A percentile compares a stretch with the other conserved stretches of the same genome.
Evolutionary conservation across 2,329 filamentous ascomycete species (phyloP).

Genomic region (Aspergillus pseudonomiae): DNA sequence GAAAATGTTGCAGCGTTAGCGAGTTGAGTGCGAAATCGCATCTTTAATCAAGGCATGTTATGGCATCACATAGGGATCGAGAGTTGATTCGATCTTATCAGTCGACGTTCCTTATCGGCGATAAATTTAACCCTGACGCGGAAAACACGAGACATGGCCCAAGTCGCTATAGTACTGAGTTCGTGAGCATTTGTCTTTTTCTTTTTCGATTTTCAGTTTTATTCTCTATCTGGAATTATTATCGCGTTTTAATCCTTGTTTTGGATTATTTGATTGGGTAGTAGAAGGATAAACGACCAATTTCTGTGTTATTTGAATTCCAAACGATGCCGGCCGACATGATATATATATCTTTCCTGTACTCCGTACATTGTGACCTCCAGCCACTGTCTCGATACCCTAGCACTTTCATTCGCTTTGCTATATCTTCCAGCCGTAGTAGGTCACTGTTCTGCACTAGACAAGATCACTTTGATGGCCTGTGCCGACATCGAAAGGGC

Average conservation of each 20-base stretch:
- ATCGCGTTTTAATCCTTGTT: background rate
- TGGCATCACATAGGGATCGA: background rate
- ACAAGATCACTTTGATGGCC: background rate
- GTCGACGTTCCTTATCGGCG: background rate
- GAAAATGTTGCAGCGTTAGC: slow-evolving; percentile 49
- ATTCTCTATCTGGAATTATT: background rate
- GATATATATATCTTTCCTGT: background rate
- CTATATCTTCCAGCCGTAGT: background rate
- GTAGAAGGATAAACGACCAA: background rate
- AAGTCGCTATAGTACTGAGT: no score
- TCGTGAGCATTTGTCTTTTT: no score
- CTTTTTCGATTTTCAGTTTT: background rate
- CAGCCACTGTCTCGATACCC: no score
- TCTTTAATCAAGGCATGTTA: slow-evolving; percentile 19
- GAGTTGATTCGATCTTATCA: background rate
- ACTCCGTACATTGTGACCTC: no score
- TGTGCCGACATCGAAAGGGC: background rate
- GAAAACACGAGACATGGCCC: background rate
- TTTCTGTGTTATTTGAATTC: background rate
- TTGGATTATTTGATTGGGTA: background rate
- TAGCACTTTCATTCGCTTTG: no score
- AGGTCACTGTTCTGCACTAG: no score
- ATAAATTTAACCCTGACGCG: background rate
- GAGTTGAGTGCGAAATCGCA: slow-evolving; percentile 39
- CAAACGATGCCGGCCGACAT: background rate